Base-by-base conservation (phyloP, 2,329 filamentous ascomycete species). In the Biscogniauxia mediterranea region DNA sequence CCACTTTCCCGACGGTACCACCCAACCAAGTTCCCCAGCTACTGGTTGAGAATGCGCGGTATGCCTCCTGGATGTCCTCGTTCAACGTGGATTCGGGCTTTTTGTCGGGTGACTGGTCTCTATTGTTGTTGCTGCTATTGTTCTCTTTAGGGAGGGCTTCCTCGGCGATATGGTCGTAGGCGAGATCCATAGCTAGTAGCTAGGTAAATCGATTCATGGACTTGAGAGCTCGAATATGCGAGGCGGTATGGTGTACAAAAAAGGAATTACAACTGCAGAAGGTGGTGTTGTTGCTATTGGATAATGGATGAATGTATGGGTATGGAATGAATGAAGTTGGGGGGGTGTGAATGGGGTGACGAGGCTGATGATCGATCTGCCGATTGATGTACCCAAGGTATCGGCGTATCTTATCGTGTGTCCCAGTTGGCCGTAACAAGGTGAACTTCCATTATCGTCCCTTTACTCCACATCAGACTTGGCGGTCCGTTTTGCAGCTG, bases 151-250 rank as follows among this genome's bases (percentile, higher is more conserved):
- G 81, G 64, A 91, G 84, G 56, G 87, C 85, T 75, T 95, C 89
- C 80, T 97, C 92, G 74, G 92, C 89, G 71, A 98, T 96, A 77
- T 97, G 93, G 74, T 99, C 95, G 84, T 98, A 99, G 52, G 93
- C 93, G 73, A 96, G 83, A 85, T 99, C 95, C 95, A 99, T 98
- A 66, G 52, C 25, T 23, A 23, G 23, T 23, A 66, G 52, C 25
- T 59, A 64, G 52, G 52, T 51, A 28, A 55, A 46, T n/a, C 38
- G 38, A n/a, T 46, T 46, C 38, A 46, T 46, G 6, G 38, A 46
- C 38, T 15, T 2, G 13, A n/a, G 38, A 11, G 11, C 38, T 46
- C 17, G 11, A n/a, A 46, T 15, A 15, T 46, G 4, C 15, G 17
- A 15, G 13, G 38, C 11, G 38, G 11, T 15, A 46, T 46, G 3